A percentile compares a stretch with the other conserved stretches of the same genome.
Conservation (phyloP, 2,329 filamentous ascomycete genomes). For the Fusarium tupiense region DNA sequence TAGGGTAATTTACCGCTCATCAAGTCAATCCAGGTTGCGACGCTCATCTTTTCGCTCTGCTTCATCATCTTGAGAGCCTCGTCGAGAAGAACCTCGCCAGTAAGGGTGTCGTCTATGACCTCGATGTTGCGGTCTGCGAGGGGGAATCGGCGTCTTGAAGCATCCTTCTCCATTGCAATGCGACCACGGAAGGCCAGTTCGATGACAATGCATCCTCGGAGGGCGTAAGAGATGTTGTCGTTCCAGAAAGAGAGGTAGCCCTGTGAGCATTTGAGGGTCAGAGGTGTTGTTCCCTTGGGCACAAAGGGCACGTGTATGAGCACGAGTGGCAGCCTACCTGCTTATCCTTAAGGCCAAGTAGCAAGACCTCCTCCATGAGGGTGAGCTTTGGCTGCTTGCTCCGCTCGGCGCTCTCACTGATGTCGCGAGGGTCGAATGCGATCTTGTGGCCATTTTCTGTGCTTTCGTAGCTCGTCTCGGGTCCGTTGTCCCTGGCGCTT, state of each 20-base stretch:
- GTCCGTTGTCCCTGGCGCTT: slow-evolving; percentile 64
- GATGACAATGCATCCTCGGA: slow-evolving; percentile 97
- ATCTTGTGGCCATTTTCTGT: slow-evolving; percentile 98
- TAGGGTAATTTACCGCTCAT: slow-evolving; percentile 80
- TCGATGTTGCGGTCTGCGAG: slow-evolving; percentile 94
- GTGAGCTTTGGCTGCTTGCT: slow-evolving; percentile 99
- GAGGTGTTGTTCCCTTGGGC: not conserved
- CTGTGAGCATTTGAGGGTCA: slow-evolving; percentile 56
- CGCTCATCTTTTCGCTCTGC: slow-evolving; percentile 99
- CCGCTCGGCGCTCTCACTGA: slow-evolving; percentile 94
- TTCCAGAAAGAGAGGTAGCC: slow-evolving; percentile 99
- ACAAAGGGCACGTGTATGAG: slow-evolving; percentile 23
- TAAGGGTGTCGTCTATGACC: slow-evolving; percentile 95
- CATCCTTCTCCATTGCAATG: slow-evolving; percentile 98
- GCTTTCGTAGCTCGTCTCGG: slow-evolving; percentile 88
- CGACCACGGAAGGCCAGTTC: slow-evolving; percentile 95
- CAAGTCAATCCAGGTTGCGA: slow-evolving; percentile 97
- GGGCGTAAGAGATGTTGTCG: slow-evolving; percentile 98
- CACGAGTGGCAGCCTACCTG: slow-evolving; percentile 69
- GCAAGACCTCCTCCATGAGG: slow-evolving; percentile 96
- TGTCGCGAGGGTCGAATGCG: slow-evolving; percentile 95
- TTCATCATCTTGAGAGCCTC: slow-evolving; percentile 99
- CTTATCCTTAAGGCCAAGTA: slow-evolving; percentile 97
- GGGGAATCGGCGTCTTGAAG: slow-evolving; percentile 88
- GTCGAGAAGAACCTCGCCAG: slow-evolving; percentile 95